A percentile compares a stretch with the other conserved stretches of the same genome.
Conservation (phyloP, 441 rosid species). For the Arabidopsis lyrata region DNA sequence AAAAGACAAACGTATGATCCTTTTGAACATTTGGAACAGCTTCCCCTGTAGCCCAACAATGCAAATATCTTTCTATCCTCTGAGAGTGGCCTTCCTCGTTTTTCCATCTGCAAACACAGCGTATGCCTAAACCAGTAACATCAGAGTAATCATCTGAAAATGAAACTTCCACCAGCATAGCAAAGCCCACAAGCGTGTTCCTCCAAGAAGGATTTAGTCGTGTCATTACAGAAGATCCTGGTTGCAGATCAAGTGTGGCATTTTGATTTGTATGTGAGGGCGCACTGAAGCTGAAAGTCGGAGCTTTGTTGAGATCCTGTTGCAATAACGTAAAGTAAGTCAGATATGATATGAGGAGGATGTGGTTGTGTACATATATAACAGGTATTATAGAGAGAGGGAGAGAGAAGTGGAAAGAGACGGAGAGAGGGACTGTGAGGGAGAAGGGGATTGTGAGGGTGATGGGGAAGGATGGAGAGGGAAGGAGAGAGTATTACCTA, state of each 20-base stretch:
- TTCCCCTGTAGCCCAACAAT: background rate
- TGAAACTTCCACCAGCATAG: constrained; percentile 20
- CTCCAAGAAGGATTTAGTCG: background rate
- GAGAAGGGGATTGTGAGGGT: too few species aligned
- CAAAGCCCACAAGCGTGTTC: constrained; percentile 15
- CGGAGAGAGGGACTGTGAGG: too few species aligned
- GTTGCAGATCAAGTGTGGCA: constrained; percentile 1
- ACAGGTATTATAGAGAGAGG: background rate
- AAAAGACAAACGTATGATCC: background rate
- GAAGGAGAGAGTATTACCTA: too few species aligned
- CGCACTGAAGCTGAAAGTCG: constrained; percentile 4
- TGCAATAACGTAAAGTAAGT: background rate
- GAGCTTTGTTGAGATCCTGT: constrained; percentile 8
- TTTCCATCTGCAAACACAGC: constrained; percentile 28
- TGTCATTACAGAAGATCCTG: constrained; percentile 21
- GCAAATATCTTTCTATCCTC: too few species aligned
- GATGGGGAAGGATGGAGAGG: too few species aligned
- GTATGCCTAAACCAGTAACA: constrained; percentile 1
- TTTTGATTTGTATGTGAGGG: background rate
- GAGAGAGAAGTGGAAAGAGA: background rate
- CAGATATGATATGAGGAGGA: background rate
- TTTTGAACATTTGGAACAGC: background rate
- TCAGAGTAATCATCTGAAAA: background rate
- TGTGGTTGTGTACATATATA: background rate
- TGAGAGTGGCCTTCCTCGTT: background rate